Evolutionary conservation across 768 basidiomycete genomes (phyloP).

Genomic region (Suillus sp.): DNA sequence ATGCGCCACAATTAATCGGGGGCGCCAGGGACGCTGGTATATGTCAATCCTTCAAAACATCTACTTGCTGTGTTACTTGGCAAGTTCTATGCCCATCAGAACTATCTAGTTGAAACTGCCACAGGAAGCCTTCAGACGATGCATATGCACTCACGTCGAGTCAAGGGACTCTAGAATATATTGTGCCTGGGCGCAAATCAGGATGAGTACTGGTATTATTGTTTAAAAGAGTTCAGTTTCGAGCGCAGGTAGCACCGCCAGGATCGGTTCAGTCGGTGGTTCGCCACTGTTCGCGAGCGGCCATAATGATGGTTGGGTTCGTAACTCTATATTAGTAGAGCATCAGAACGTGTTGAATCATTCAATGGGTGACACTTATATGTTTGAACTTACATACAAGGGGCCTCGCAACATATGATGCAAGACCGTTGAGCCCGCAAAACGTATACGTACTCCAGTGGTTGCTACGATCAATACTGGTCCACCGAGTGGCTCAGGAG

Average conservation of each 20-base stretch:
- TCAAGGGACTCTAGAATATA: background rate
- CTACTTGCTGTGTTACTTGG: slow-evolving; percentile 1
- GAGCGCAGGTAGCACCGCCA: background rate
- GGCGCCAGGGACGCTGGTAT: too few relatives aligned
- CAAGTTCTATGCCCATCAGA: background rate
- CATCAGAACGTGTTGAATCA: background rate
- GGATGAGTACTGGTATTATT: background rate
- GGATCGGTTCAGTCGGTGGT: background rate
- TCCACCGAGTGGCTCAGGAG: too few relatives aligned
- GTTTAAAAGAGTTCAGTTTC: background rate
- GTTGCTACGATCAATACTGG: too few relatives aligned
- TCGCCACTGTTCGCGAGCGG: slow-evolving; percentile 6
- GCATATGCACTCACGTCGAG: background rate
- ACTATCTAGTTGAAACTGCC: background rate
- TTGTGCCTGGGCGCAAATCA: background rate
- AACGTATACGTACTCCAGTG: background rate
- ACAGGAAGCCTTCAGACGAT: background rate
- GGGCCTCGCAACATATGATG: slow-evolving; percentile 1
- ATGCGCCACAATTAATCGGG: background rate
- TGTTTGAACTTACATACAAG: background rate
- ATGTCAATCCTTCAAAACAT: background rate
- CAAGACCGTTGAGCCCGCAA: background rate
- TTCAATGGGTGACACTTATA: background rate
- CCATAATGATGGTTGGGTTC: background rate
- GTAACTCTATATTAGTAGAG: background rate